phyloP scores from a whole-genome alignment of 352 stramenopile species.

The Globisporangium paroecandrum region DNA sequence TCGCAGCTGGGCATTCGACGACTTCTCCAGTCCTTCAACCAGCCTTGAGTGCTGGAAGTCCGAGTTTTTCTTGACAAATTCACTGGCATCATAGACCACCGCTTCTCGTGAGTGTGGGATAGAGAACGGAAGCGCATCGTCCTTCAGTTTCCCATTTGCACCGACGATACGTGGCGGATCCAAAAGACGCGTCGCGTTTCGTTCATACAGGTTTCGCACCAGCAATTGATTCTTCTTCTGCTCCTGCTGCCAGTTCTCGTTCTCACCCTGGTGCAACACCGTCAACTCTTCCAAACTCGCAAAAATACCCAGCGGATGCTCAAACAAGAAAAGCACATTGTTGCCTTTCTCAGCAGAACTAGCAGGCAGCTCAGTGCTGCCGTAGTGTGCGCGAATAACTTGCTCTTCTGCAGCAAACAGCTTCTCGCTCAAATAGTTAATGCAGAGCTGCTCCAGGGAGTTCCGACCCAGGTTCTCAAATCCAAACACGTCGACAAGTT shows the following conservation, averaged over 20 bases:
- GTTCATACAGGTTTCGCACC: conserved; percentile 59
- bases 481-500: conserved; percentile 73
- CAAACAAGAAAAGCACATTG: conserved; percentile 40
- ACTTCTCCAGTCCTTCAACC: conserved; percentile 29
- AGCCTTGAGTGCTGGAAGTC: conserved; percentile 46
- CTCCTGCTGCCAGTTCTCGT: conserved; percentile 36
- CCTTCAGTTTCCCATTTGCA: conserved; percentile 8
- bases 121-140: conserved; percentile 32
- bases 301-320: conserved; percentile 56
- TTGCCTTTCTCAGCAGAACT: conserved; percentile 1
- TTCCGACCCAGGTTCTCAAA: conserved; percentile 70
- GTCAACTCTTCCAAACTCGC: conserved; percentile 69
- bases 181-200: conserved; percentile 29
- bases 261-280: conserved; percentile 56
- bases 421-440: conserved; percentile 84
- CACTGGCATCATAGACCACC: conserved; percentile 53
- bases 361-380: not conserved
- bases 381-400: conserved; percentile 12
- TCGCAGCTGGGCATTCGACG: conserved; percentile 24
- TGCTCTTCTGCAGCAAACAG: conserved; percentile 44
- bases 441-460: conserved; percentile 76
- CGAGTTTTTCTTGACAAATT: conserved; percentile 73
- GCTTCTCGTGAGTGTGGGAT: conserved; percentile 45
- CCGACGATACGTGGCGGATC: conserved; percentile 21
- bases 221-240: conserved; percentile 68